phyloP scores from a whole-genome alignment of 2,329 filamentous ascomycete genomes.

The Cytospora paraplurivora region DNA sequence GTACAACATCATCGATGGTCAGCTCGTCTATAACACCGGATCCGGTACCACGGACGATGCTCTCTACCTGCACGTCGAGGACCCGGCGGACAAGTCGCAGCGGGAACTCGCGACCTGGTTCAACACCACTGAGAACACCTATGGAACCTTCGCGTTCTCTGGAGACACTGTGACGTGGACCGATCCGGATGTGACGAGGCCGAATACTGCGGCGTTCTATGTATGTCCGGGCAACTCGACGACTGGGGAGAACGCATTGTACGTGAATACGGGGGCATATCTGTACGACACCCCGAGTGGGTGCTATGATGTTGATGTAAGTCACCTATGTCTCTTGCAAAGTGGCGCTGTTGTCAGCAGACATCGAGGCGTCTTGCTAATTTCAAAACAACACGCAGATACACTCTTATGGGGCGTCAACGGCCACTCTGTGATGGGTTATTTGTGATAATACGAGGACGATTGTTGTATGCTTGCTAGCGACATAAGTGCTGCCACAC shows the following conservation, averaged over 20 bases:
- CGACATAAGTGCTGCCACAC: too few species aligned
- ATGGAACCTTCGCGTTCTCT: conserved; percentile 55
- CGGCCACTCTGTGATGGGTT: conserved; percentile 14
- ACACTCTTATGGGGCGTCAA: conserved; percentile 28
- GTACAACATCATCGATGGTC: conserved; percentile 53
- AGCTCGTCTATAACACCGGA: conserved; percentile 50
- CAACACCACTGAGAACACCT: conserved; percentile 48
- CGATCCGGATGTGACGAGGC: conserved; percentile 46
- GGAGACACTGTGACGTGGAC: conserved; percentile 58
- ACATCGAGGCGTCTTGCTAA: conserved; percentile 6
- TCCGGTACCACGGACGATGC: conserved; percentile 34
- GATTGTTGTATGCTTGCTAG: too few species aligned
- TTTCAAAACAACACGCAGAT: conserved; percentile 11
- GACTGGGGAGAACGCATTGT: conserved; percentile 45
- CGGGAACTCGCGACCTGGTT: conserved; percentile 52
- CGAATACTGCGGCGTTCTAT: conserved; percentile 57
- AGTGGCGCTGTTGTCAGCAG: conserved; percentile 23
- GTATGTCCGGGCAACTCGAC: conserved; percentile 43
- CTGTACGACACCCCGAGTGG: conserved; percentile 55
- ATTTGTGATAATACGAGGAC: too few species aligned
- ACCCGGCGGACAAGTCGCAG: conserved; percentile 44
- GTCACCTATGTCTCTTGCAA: neutral
- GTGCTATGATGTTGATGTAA: conserved; percentile 39
- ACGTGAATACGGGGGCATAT: conserved; percentile 59
- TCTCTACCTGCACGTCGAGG: conserved; percentile 48